Evolutionary conservation across 257 asterid species (phyloP).

Genomic region (Coffea canephora): DNA sequence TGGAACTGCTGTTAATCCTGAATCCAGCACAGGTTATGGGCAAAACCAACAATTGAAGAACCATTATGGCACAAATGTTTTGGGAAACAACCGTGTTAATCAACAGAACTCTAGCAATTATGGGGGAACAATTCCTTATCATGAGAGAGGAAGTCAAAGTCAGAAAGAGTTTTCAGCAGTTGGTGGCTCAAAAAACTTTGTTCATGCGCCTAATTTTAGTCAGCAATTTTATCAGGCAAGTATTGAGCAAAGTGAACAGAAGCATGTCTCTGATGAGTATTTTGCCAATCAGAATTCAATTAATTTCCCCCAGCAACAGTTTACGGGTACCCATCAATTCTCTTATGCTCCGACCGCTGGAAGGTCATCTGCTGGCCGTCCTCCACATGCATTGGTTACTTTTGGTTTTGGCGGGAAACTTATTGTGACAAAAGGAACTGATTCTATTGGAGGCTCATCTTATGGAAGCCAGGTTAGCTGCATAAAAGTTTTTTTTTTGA

Average conservation of each 20-base stretch:
- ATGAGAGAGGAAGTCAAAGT: conserved; percentile 37
- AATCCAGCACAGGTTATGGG: conserved; percentile 35
- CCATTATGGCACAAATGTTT: conserved; percentile 33
- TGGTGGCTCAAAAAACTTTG: conserved; percentile 38
- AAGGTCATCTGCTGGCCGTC: conserved; percentile 90
- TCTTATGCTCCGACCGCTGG: conserved; percentile 54
- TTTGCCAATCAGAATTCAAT: conserved; percentile 42
- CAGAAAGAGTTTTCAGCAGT: conserved; percentile 38
- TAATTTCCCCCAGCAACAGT: conserved; percentile 50
- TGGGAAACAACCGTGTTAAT: conserved; percentile 33
- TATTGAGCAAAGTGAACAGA: conserved; percentile 46
- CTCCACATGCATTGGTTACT: conserved; percentile 88
- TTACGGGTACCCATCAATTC: conserved; percentile 48
- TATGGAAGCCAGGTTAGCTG: conserved; percentile 77
- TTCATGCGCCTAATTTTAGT: conserved; percentile 37
- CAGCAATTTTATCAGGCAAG: conserved; percentile 51
- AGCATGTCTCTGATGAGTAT: conserved; percentile 43
- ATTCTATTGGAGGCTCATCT: conserved; percentile 43
- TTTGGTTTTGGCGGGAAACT: conserved; percentile 98
- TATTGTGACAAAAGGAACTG: conserved; percentile 61
- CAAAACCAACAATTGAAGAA: conserved; percentile 42
- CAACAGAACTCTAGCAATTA: conserved; percentile 36
- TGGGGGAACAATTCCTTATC: conserved; percentile 36
- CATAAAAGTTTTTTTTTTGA: conserved; percentile 17
- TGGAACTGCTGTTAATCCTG: conserved; percentile 31